A percentile compares a stretch with the other conserved stretches of the same genome.
Conservation (phyloP, 2,329 filamentous ascomycete species). For the Lecanicillium sp. region DNA sequence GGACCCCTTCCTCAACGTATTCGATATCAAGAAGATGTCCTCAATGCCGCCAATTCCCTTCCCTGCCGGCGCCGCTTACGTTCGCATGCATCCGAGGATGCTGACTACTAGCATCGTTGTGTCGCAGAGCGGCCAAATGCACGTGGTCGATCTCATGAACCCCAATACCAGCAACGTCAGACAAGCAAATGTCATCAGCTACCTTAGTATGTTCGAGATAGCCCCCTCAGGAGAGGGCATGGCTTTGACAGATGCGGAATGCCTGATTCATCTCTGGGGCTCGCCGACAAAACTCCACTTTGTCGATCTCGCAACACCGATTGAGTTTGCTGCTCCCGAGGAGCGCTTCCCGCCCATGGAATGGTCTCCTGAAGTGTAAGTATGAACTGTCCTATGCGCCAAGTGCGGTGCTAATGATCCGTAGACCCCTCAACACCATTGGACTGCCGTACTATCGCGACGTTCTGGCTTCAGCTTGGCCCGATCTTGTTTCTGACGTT, state of each 20-base stretch:
- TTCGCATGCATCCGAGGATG: slow-evolving; percentile 94
- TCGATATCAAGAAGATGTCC: slow-evolving; percentile 84
- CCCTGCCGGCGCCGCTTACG: slow-evolving; percentile 86
- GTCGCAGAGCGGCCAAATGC: slow-evolving; percentile 86
- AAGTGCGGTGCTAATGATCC: background rate
- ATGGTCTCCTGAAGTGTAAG: slow-evolving; percentile 65
- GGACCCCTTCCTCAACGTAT: slow-evolving; percentile 91
- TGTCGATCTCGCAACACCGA: slow-evolving; percentile 70
- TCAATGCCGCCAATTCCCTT: slow-evolving; percentile 88
- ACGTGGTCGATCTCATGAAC: slow-evolving; percentile 93
- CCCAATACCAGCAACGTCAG: slow-evolving; percentile 80
- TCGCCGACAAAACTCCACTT: slow-evolving; percentile 82
- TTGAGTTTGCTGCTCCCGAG: slow-evolving; percentile 67
- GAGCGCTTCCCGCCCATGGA: slow-evolving; percentile 55
- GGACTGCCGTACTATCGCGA: slow-evolving; percentile 95
- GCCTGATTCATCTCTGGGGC: slow-evolving; percentile 79
- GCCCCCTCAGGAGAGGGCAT: slow-evolving; percentile 83
- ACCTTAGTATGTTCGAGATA: slow-evolving; percentile 75
- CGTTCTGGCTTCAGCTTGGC: slow-evolving; percentile 81
- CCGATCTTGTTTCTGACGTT: slow-evolving; percentile 77
- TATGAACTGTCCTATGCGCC: slow-evolving; percentile 16
- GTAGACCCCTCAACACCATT: slow-evolving; percentile 71
- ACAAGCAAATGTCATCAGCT: slow-evolving; percentile 70
- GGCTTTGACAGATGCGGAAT: slow-evolving; percentile 72
- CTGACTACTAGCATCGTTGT: slow-evolving; percentile 91